These are phyloP conservation scores for Mucor velutinosus DNA, from an alignment of 371 early-diverging fungal genomes.

Conservation along the genomic window DNA sequence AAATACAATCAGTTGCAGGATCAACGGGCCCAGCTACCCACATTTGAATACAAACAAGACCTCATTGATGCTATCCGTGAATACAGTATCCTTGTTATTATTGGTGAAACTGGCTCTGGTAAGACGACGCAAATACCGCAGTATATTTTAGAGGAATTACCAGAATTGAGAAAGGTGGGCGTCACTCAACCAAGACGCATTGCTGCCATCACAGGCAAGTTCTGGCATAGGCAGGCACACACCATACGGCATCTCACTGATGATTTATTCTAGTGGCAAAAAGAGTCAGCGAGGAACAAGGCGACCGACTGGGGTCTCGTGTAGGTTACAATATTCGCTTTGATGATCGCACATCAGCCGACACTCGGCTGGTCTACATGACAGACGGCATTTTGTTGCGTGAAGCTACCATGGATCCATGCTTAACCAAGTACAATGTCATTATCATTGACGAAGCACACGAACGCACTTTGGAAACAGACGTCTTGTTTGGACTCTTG, in stretches of 20 bases:
- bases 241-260: too few species aligned
- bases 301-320: slow-evolving; percentile 54
- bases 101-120: slow-evolving; percentile 90
- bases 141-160: slow-evolving; percentile 71
- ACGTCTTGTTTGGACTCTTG: slow-evolving; percentile 88
- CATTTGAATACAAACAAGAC: slow-evolving; percentile 58
- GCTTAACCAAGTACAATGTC: slow-evolving; percentile 65
- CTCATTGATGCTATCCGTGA: slow-evolving; percentile 69
- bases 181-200: slow-evolving; percentile 87
- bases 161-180: slow-evolving; percentile 59
- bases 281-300: slow-evolving; percentile 79
- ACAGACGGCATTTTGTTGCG: slow-evolving; percentile 94
- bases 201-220: slow-evolving; percentile 80
- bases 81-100: slow-evolving; percentile 68
- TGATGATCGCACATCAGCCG: slow-evolving; percentile 60
- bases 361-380: slow-evolving; percentile 83
- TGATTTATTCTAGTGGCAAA: slow-evolving; percentile 64
- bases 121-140: slow-evolving; percentile 95
- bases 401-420: slow-evolving; percentile 70
- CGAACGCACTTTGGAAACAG: slow-evolving; percentile 93
- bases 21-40: slow-evolving; percentile 42
- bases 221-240: neutral
- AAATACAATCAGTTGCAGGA: slow-evolving; percentile 20
- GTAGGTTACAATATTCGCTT: slow-evolving; percentile 93
- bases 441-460: slow-evolving; percentile 95